Base-by-base conservation (phyloP, 2,329 filamentous ascomycete genomes). In the Metarhizium guizhouense region DNA sequence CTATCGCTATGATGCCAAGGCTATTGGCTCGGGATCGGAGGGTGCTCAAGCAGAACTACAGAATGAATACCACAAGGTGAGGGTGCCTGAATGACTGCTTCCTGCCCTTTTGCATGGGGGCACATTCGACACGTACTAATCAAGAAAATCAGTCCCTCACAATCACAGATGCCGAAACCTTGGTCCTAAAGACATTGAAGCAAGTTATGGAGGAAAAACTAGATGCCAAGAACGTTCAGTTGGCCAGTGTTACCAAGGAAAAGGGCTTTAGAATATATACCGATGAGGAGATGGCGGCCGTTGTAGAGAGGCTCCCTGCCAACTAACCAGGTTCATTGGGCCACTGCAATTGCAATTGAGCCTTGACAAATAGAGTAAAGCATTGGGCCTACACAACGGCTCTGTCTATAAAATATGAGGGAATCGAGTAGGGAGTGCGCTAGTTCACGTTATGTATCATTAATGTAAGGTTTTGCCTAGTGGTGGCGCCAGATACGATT, bases 201-300 rank as follows among this genome's bases (percentile, higher is more conserved):
- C 94, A 99, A 77, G 94, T 99, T 64, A 99, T 99, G 94, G 94
- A 99, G 77, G 94, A 99, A 84, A 99, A 99, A 79, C 81, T 99
- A 58, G 94, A 99, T 71, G 83, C 91, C 61, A 99, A 99, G 84
- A 99, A 99, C 70, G 94, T 99, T 62, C 94, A 99, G 78, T 75
- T 99, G 64, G 94, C 94, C 54, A 97, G 93, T 70, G 94, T 99
- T 56, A 99, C 94, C 60, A 95, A 92, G 80, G 93, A 96, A 63
- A 93, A 89, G 76, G 94, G 94, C 56, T 99, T 99, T 82, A 87
- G 90, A 77, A 96, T 99, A 84, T 99, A 99, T 80, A 88, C 86
- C 57, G 94, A 99, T 67, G 90, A 93, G 68, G 93, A 97, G 78
- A 99, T 99, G 94, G 89, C 89, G 58, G 81, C 84, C 49, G 91